A percentile compares a stretch with the other conserved stretches of the same genome.
Conservation (phyloP, 2,329 filamentous ascomycete genomes). For the Botrytis byssoidea region DNA sequence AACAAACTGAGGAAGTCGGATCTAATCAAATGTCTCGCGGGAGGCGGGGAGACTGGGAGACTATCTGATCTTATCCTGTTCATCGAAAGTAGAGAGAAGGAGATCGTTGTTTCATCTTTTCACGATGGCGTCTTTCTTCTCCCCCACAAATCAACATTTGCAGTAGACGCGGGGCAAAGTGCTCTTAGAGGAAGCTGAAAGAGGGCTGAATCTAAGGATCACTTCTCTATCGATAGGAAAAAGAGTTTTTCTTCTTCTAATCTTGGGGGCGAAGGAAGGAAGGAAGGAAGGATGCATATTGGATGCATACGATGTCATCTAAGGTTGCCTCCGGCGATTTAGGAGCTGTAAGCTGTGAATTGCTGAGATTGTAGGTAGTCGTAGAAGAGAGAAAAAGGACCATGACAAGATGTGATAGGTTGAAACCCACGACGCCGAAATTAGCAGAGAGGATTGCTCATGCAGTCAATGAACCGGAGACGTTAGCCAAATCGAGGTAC, state of each 20-base stretch:
- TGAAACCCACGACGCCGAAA: conserved; percentile 10
- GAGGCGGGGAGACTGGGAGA: conserved; percentile 15
- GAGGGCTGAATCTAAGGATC: conserved; percentile 18
- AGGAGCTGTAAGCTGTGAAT: conserved; percentile 10
- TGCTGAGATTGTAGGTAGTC: not conserved
- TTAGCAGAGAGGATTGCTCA: conserved; percentile 8
- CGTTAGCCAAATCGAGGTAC: conserved; percentile 14
- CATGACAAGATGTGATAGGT: conserved; percentile 7
- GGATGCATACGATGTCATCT: conserved; percentile 14
- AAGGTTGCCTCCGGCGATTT: conserved; percentile 16
- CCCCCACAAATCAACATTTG: conserved; percentile 18
- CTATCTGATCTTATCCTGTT: conserved; percentile 5
- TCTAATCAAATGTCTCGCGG: not conserved
- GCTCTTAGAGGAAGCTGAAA: conserved; percentile 14
- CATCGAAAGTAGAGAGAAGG: not conserved
- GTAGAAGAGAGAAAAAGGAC: not conserved
- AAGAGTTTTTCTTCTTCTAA: not conserved
- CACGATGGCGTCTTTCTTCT: conserved; percentile 2
- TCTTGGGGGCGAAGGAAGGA: conserved; percentile 12
- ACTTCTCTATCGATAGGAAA: conserved; percentile 19
- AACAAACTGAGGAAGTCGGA: not conserved
- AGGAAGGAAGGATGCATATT: conserved; percentile 14
- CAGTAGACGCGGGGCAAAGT: conserved; percentile 22
- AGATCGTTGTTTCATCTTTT: conserved; percentile 18
- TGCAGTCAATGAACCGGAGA: conserved; percentile 10